A percentile compares a stretch with the other conserved stretches of the same genome.
Conservation (phyloP, 352 stramenopile species). For the Aphanomyces invadans region DNA sequence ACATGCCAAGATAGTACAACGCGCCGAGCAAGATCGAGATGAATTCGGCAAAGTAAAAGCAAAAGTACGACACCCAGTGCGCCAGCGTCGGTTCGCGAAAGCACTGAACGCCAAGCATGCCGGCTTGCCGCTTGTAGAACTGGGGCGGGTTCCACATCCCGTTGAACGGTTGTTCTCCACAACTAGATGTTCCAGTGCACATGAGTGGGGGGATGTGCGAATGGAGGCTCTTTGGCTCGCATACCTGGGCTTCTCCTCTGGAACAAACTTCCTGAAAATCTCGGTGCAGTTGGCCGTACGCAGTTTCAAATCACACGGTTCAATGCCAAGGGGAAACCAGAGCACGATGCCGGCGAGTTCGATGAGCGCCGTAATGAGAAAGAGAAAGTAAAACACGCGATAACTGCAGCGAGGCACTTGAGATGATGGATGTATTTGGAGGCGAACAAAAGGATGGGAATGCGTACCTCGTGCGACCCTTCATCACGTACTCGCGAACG, state of each 20-base stretch:
- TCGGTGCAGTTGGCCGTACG: constrained; percentile 39
- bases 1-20: constrained; percentile 73
- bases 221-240: background rate
- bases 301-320: constrained; percentile 58
- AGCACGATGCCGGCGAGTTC: constrained; percentile 42
- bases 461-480: constrained; percentile 37
- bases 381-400: constrained; percentile 63
- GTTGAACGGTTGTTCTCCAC: constrained; percentile 54
- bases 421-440: too few species aligned
- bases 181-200: constrained; percentile 26
- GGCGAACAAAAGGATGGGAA: background rate
- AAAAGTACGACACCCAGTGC: constrained; percentile 65
- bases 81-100: constrained; percentile 49
- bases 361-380: constrained; percentile 54
- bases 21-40: constrained; percentile 63
- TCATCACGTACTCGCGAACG: constrained; percentile 71
- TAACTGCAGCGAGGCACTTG: constrained; percentile 32
- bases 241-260: constrained; percentile 25
- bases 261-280: constrained; percentile 43
- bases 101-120: constrained; percentile 50
- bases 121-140: constrained; percentile 56
- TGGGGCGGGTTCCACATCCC: constrained; percentile 59
- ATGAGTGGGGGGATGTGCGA: background rate
- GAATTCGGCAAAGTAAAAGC: constrained; percentile 64
- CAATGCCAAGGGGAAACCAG: constrained; percentile 53